A percentile compares a stretch with the other conserved stretches of the same genome.
Evolutionary conservation across 768 basidiomycete species (phyloP).

Genomic region (Daedalea quercina): DNA sequence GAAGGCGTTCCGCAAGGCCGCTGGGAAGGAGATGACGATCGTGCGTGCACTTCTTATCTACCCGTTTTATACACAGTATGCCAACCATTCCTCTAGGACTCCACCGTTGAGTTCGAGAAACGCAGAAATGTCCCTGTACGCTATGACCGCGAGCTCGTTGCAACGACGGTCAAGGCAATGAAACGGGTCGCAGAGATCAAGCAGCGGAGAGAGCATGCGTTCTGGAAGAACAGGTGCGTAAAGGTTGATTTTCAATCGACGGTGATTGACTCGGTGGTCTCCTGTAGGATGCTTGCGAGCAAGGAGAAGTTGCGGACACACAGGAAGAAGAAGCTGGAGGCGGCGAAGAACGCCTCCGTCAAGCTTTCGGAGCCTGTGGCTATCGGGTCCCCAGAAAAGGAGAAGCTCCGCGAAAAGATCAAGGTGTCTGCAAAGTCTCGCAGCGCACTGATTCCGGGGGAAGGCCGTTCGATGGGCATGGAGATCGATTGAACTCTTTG

Average conservation of each 20-base stretch:
- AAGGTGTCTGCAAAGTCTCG: conserved; percentile 55
- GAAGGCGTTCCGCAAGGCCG: conserved; percentile 97
- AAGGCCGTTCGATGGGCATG: conserved; percentile 90
- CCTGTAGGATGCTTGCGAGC: conserved; percentile 72
- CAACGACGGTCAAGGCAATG: conserved; percentile 94
- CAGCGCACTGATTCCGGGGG: conserved; percentile 75
- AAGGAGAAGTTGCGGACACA: conserved; percentile 73
- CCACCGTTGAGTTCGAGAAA: conserved; percentile 98
- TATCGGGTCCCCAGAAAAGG: conserved; percentile 33
- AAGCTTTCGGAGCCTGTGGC: conserved; percentile 62
- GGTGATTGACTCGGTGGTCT: not conserved
- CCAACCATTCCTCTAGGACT: conserved; percentile 53
- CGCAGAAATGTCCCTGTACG: conserved; percentile 94
- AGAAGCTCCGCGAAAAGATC: conserved; percentile 71
- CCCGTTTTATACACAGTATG: conserved; percentile 1
- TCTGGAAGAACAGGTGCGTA: conserved; percentile 88
- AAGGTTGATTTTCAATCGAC: not conserved
- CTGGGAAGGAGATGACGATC: conserved; percentile 99
- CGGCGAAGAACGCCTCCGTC: conserved; percentile 46
- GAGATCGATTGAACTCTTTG: conserved; percentile 55
- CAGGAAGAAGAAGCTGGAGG: conserved; percentile 57
- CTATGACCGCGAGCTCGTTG: conserved; percentile 90
- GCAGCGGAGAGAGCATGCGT: conserved; percentile 81
- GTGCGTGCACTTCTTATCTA: conserved; percentile 39
- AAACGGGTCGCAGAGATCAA: conserved; percentile 92